phyloP scores from a whole-genome alignment of 345 rosid genomes.

The Acer negundo region DNA sequence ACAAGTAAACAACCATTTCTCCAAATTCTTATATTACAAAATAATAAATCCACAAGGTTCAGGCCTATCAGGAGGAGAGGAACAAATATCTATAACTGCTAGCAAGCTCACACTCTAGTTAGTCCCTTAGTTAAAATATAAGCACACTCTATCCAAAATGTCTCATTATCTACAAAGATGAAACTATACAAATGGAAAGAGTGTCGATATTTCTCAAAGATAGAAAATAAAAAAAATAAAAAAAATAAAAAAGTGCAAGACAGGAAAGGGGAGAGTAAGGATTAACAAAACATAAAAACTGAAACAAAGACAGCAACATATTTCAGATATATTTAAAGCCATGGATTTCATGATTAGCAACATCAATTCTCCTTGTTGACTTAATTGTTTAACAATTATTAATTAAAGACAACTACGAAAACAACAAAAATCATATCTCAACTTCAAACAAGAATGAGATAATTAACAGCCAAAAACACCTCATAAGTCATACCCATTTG shows the following conservation, averaged over 20 bases:
- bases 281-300: not conserved
- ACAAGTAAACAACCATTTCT: no score
- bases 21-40: no score
- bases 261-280: no score
- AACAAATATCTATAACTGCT: not conserved
- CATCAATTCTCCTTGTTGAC: not conserved
- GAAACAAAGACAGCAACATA: not conserved
- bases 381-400: not conserved
- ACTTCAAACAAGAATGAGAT: constrained; percentile 1
- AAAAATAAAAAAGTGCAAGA: not conserved
- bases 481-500: constrained; percentile 54
- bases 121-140: not conserved
- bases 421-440: not conserved
- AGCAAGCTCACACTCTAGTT: not conserved
- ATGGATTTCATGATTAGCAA: not conserved
- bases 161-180: not conserved
- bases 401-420: not conserved
- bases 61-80: not conserved
- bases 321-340: not conserved
- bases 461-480: not conserved
- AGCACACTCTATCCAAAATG: not conserved
- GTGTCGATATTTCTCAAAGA: not conserved
- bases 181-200: not conserved
- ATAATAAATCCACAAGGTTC: not conserved
- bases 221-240: not conserved